Conservation (phyloP, 495 filamentous ascomycete species). For the Penicillium tannophilum region DNA sequence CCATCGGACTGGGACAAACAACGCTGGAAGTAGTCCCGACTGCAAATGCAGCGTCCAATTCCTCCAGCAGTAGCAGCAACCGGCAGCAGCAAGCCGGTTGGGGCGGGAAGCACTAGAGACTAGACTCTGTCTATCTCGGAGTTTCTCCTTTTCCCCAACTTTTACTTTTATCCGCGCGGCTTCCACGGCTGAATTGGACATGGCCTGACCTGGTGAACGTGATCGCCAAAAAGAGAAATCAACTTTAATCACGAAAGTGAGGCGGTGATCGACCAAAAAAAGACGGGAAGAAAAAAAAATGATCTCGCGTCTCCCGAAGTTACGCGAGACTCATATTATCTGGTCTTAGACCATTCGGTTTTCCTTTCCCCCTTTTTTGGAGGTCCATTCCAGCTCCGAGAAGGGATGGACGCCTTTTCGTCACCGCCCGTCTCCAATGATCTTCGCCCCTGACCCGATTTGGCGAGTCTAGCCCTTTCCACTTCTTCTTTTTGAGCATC, state of each 20-base stretch:
- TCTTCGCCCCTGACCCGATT: constrained; percentile 22
- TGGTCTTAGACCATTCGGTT: neutral
- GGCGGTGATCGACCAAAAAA: constrained; percentile 29
- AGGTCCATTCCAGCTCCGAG: constrained; percentile 3
- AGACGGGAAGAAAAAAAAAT: too few relatives aligned
- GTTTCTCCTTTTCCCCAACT: neutral
- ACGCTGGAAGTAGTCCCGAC: constrained; percentile 47
- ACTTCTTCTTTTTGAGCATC: constrained; percentile 8
- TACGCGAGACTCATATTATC: neutral
- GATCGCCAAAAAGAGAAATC: constrained; percentile 19
- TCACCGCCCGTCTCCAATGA: constrained; percentile 13
- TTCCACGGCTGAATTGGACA: constrained; percentile 16
- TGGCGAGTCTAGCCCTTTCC: constrained; percentile 7
- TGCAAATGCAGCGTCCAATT: neutral
- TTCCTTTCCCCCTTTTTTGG: constrained; percentile 7
- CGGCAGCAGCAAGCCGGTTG: constrained; percentile 8
- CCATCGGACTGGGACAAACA: constrained; percentile 53
- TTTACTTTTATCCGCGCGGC: constrained; percentile 35
- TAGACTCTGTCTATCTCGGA: neutral
- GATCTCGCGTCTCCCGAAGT: neutral
- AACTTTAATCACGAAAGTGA: constrained; percentile 31
- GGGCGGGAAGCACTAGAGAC: neutral
- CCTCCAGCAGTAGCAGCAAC: constrained; percentile 10
- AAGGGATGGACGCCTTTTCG: constrained; percentile 17
- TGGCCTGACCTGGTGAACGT: neutral